Conservation (phyloP, 2,329 filamentous ascomycete species). For the Berkeleyomyces rouxiae region DNA sequence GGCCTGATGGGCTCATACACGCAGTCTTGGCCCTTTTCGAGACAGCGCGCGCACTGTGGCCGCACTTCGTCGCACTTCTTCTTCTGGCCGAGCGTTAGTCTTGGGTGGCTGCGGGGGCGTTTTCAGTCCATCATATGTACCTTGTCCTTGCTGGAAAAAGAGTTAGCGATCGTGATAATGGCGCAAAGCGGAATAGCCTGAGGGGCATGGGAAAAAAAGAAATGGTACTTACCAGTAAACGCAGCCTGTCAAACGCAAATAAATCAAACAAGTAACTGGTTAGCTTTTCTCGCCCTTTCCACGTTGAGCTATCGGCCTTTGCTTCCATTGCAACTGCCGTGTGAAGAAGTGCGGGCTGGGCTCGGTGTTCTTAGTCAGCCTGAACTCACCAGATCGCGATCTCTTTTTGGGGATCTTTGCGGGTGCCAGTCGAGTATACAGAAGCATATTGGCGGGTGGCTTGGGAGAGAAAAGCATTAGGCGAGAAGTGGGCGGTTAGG, state of each 20-base stretch:
- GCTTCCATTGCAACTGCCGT: background rate
- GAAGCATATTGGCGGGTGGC: conserved; percentile 29
- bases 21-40: conserved; percentile 32
- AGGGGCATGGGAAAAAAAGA: background rate
- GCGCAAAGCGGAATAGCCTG: background rate
- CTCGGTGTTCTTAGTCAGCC: background rate
- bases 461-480: background rate
- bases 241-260: conserved; percentile 1
- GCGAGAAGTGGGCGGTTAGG: background rate
- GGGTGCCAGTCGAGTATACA: conserved; percentile 39
- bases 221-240: conserved; percentile 9
- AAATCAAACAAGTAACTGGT: background rate
- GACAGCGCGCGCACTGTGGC: conserved; percentile 34
- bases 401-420: conserved; percentile 43
- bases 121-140: background rate
- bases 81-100: conserved; percentile 25
- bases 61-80: conserved; percentile 41
- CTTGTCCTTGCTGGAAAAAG: conserved; percentile 12
- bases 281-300: background rate
- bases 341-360: background rate
- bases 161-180: background rate
- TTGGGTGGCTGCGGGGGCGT: background rate
- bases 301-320: background rate
- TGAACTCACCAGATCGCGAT: conserved; percentile 39
- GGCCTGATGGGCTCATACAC: conserved; percentile 32